These are phyloP conservation scores for Asparagopsis taxiformis DNA, from an alignment of 31 red algal genomes.

Conservation along the genomic window DNA sequence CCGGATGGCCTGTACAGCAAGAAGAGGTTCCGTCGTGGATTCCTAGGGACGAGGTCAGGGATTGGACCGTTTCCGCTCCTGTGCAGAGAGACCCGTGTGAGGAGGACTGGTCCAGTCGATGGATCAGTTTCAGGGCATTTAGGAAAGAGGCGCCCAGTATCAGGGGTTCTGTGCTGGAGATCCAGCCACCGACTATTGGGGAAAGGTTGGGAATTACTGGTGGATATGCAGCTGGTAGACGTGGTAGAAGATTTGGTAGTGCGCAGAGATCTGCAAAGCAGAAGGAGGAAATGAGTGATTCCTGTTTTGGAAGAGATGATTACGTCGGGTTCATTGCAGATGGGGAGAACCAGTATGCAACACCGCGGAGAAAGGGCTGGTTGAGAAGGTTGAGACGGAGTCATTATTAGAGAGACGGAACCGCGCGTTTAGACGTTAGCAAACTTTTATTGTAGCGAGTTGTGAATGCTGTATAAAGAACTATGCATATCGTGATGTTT, in stretches of 20 bases:
- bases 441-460: no score
- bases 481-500: no score
- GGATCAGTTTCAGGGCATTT: neutral
- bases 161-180: slow-evolving; percentile 4
- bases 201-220: slow-evolving; percentile 22
- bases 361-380: neutral
- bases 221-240: neutral
- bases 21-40: slow-evolving; percentile 26
- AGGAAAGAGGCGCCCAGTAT: neutral
- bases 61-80: slow-evolving; percentile 15
- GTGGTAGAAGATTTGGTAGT: neutral
- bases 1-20: neutral
- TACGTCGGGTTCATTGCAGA: slow-evolving; percentile 30
- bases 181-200: slow-evolving; percentile 33
- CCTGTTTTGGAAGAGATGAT: slow-evolving; percentile 7
- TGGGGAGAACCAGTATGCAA: neutral
- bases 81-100: neutral
- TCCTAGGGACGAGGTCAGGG: slow-evolving; percentile 29
- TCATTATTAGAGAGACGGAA: neutral
- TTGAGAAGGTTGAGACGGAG: slow-evolving; percentile 8
- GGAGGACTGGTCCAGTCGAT: neutral
- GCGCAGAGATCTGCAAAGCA: neutral
- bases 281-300: neutral
- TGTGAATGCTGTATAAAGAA: no score
- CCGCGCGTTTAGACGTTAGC: no score